Evolutionary conservation across 768 basidiomycete genomes (phyloP), one percentile per base, ranked within the genome.

Genomic region (Tricholoma terreum): DNA sequence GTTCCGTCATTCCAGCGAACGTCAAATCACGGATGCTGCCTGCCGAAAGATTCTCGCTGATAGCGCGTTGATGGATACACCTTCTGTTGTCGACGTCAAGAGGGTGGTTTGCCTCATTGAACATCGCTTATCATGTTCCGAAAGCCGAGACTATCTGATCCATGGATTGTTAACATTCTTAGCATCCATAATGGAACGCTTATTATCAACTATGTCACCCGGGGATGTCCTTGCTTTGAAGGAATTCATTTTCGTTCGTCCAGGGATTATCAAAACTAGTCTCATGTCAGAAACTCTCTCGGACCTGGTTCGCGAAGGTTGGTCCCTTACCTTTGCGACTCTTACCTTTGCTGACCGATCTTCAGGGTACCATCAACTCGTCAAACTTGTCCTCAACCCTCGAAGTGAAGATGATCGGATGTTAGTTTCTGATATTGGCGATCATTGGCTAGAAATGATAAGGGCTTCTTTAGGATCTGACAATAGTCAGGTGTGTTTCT

Each of bases 361-460:
- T 57, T 14, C 56, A 86, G 85, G 70, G 0, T 61, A 86, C 9
- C 60, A 61, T 17, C 56, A 59, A 1, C 66, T 88, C n/a, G 66
- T 87, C 15, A 55, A 64, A 0, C 61, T 67, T 6, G 63, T 68
- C 9, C 71, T 87, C 1, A 67, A 80, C 49, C 67, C 75, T 31
- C 57, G 59, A 0, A 71, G 69, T 8, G 49, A 38, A 2, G 62
- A 54, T 12, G 83, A 87, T 63, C 71, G 72, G 58, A 58, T 62
- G 4, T 38, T 84, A 0, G 64, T 80, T 15, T 66, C 76, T 10
- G 69, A 71, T 5, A 74, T 82, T 17, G 73, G 75, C 46, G 60
- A 61, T 3, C 67, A 78, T 61, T 88, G 86, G 85, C 56, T 65
- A 5, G 38, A 58, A 17, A 51, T 42, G 1, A 30, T 63, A 30